A percentile compares a stretch with the other conserved stretches of the same genome.
Conservation (phyloP, 306 rosid genomes). For the Cyamopsis tetragonoloba region DNA sequence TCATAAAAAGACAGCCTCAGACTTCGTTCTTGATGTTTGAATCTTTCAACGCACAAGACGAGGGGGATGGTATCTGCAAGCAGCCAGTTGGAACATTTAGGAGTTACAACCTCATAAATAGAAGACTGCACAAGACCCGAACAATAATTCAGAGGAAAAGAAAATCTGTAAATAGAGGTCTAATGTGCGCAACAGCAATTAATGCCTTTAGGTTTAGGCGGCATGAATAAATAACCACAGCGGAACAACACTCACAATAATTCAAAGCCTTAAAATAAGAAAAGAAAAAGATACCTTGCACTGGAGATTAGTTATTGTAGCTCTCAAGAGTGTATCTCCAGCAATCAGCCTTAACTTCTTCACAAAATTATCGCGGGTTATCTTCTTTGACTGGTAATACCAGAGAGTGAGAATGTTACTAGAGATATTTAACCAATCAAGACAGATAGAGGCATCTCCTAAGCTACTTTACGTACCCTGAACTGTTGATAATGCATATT, state of each 20-base stretch:
- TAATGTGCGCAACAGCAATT: neutral
- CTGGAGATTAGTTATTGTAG: slow-evolving; percentile 56
- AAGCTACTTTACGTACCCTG: slow-evolving; percentile 47
- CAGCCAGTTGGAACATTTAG: neutral
- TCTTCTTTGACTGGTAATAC: slow-evolving; percentile 52
- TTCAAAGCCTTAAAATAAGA: neutral
- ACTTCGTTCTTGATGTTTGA: slow-evolving; percentile 5
- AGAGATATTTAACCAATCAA: slow-evolving; percentile 11
- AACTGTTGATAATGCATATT: slow-evolving; percentile 48
- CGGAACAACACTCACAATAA: neutral
- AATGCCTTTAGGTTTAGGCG: neutral
- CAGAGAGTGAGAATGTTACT: neutral
- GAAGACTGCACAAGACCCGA: neutral
- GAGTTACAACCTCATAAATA: neutral
- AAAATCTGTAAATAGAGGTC: neutral
- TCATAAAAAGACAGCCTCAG: slow-evolving; percentile 18
- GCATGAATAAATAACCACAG: neutral
- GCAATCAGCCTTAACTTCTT: slow-evolving; percentile 59
- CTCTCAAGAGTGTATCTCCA: slow-evolving; percentile 68
- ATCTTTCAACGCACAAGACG: neutral
- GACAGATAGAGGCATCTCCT: neutral
- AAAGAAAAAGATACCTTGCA: slow-evolving; percentile 60
- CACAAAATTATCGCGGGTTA: slow-evolving; percentile 63
- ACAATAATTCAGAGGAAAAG: neutral
- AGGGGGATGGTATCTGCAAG: slow-evolving; percentile 49